phyloP scores from a whole-genome alignment of 2,329 filamentous ascomycete species.

The Penicillium brevicompactum region DNA sequence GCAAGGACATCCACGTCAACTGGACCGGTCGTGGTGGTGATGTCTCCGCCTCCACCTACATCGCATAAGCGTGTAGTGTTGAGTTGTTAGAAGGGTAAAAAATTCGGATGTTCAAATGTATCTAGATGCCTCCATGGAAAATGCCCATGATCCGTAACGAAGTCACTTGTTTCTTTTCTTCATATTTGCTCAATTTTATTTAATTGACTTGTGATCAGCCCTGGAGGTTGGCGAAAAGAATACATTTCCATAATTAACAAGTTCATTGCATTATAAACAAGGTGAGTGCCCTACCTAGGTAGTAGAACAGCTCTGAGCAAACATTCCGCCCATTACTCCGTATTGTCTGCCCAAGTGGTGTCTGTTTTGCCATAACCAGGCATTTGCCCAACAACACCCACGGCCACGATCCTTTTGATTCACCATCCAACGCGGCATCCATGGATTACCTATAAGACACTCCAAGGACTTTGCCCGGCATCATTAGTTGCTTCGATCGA shows the following conservation, averaged over 20 bases:
- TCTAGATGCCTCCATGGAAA: slow-evolving; percentile 28
- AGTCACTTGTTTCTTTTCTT: slow-evolving; percentile 16
- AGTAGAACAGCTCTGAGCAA: no score
- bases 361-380: no score
- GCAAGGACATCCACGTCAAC: slow-evolving; percentile 96
- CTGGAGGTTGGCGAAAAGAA: background rate
- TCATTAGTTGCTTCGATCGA: background rate
- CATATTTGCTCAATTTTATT: background rate
- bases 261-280: background rate
- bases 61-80: slow-evolving; percentile 67
- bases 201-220: background rate
- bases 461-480: background rate
- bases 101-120: slow-evolving; percentile 28
- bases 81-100: slow-evolving; percentile 22
- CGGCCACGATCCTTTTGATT: no score
- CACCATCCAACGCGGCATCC: no score
- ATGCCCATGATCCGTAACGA: slow-evolving; percentile 27
- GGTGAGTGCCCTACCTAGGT: no score
- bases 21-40: slow-evolving; percentile 98
- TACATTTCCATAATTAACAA: background rate
- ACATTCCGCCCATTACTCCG: no score
- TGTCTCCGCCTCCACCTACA: slow-evolving; percentile 95
- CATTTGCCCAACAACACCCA: no score
- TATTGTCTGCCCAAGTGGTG: no score
- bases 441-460: background rate